Conservation (phyloP, 345 rosid genomes). For the sweet orange (Citrus sinensis) region DNA sequence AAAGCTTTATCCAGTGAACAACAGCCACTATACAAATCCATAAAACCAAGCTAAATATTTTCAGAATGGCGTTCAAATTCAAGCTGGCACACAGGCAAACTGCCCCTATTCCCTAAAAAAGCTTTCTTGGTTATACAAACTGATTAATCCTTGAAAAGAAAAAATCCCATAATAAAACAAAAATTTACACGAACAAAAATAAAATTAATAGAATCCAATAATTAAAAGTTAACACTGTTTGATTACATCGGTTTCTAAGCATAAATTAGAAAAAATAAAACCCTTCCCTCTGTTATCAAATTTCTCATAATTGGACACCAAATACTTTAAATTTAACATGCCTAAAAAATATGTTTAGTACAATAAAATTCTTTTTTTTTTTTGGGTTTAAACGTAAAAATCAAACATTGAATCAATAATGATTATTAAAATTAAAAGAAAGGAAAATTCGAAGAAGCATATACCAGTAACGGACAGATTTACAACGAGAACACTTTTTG, state of each 20-base stretch:
- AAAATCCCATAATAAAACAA: background rate
- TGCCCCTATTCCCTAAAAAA: background rate
- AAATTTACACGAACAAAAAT: background rate
- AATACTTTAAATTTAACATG: background rate
- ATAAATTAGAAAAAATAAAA: background rate
- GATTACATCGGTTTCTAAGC: background rate
- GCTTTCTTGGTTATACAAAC: background rate
- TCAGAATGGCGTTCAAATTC: background rate
- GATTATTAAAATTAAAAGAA: background rate
- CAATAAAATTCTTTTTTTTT: background rate
- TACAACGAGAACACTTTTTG: conserved; percentile 56
- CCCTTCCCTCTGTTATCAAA: background rate
- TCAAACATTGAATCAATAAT: background rate
- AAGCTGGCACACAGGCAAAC: background rate
- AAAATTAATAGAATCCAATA: background rate
- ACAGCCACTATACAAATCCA: background rate
- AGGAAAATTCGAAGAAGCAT: background rate
- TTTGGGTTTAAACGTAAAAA: background rate
- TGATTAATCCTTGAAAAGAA: background rate
- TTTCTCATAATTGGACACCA: background rate
- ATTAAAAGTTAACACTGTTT: background rate
- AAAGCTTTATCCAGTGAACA: background rate
- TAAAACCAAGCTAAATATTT: background rate
- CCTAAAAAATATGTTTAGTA: background rate
- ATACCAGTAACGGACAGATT: conserved; percentile 57